Evolutionary conservation across 2,329 filamentous ascomycete genomes (phyloP).

Genomic region (Cercospora sp.): DNA sequence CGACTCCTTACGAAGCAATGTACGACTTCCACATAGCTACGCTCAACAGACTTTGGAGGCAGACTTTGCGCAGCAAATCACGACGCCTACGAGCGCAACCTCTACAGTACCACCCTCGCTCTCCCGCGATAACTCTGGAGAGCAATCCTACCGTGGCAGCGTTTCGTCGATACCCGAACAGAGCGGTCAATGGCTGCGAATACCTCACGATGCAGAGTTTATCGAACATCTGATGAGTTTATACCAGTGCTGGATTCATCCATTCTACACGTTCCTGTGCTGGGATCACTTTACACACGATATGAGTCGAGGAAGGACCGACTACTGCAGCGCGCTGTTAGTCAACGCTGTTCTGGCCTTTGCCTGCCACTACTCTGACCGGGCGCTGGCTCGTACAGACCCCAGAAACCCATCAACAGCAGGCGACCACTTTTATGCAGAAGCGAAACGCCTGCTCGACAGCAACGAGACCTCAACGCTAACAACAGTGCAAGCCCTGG

Average conservation of each 20-base stretch:
- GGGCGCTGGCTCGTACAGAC: constrained; percentile 63
- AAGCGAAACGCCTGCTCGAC: constrained; percentile 62
- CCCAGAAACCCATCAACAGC: constrained; percentile 63
- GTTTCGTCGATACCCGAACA: constrained; percentile 15
- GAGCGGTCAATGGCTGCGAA: constrained; percentile 33
- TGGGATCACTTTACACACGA: constrained; percentile 70
- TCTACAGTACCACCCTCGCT: constrained; percentile 9
- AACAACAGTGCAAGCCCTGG: constrained; percentile 72
- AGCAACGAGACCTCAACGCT: constrained; percentile 60
- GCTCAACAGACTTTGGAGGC: constrained; percentile 37
- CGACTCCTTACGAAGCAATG: constrained; percentile 43
- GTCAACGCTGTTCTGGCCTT: constrained; percentile 40
- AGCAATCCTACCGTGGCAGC: constrained; percentile 10
- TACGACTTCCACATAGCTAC: constrained; percentile 39
- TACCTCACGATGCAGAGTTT: constrained; percentile 38
- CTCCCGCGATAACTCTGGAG: constrained; percentile 26
- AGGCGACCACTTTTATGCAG: constrained; percentile 73
- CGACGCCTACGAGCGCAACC: constrained; percentile 24
- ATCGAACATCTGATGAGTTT: constrained; percentile 40
- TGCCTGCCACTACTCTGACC: constrained; percentile 54
- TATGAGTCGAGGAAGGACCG: constrained; percentile 59
- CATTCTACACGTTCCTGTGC: constrained; percentile 70
- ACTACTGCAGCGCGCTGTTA: constrained; percentile 62
- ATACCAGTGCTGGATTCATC: constrained; percentile 62
- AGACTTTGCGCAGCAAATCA: constrained; percentile 35